Percentiles rank a stretch among this genome's conserved stretches.
These are phyloP conservation scores for Teunomyces cretensis DNA, from an alignment of 805 yeast genomes.

Conservation along the genomic window DNA sequence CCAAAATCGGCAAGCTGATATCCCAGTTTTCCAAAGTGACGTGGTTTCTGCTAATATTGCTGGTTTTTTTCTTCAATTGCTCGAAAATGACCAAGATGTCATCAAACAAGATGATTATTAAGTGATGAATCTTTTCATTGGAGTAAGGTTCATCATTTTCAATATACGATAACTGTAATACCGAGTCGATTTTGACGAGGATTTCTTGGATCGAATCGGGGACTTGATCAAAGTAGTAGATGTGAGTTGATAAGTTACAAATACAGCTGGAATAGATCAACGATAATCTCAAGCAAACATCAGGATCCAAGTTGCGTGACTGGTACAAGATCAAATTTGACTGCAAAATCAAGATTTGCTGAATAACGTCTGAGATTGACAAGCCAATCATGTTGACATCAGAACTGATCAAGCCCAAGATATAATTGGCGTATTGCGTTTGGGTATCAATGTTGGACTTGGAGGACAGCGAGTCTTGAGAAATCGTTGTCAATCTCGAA, in stretches of 20 bases:
- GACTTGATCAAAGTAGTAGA: constrained; percentile 83
- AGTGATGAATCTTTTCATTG: constrained; percentile 8
- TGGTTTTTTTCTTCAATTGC: constrained; percentile 29
- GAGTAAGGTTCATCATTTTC: constrained; percentile 8
- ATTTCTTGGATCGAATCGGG: constrained; percentile 78
- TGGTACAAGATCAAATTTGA: constrained; percentile 28
- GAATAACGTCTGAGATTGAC: constrained; percentile 76
- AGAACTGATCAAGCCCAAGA: constrained; percentile 65
- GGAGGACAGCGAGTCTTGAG: constrained; percentile 15
- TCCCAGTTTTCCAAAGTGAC: constrained; percentile 48
- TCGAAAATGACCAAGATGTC: constrained; percentile 32
- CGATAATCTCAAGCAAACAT: constrained; percentile 31
- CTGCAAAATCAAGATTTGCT: constrained; percentile 56
- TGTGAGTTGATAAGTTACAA: constrained; percentile 70
- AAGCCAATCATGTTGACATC: constrained; percentile 84
- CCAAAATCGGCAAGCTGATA: constrained; percentile 32
- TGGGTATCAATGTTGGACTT: constrained; percentile 21
- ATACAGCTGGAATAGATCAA: constrained; percentile 55
- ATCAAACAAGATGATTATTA: constrained; percentile 29
- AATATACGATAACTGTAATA: constrained; percentile 16
- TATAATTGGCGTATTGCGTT: constrained; percentile 42
- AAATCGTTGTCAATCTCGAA: constrained; percentile 23
- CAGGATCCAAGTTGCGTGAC: constrained; percentile 15
- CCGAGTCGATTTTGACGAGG: constrained; percentile 42
- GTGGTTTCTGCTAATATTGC: constrained; percentile 41